Evolutionary conservation across 768 basidiomycete species (phyloP), one percentile per base, ranked within the genome.

Genomic region (Agrocybe pediades): DNA sequence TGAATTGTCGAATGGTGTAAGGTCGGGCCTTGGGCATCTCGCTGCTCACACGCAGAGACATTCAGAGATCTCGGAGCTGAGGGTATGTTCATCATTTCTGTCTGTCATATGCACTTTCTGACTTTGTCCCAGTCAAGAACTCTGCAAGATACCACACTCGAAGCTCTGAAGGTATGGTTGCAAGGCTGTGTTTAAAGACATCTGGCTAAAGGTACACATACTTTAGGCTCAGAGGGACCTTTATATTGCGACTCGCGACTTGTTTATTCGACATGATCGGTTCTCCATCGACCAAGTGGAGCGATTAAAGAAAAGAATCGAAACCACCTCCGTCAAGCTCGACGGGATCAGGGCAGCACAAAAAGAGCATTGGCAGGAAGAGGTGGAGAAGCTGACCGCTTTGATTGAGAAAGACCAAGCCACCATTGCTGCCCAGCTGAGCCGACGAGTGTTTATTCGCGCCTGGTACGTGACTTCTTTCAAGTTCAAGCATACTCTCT

Each of bases 211-310:
- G 43, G 26, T 26, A 41, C 6, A n/a, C 25, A 45, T 20, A 6
- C 43, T 55, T 47, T 53, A 59, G 57, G 47, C 52, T 45, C 64
- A 97, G 71, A 84, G 92, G 24, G 92, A 95, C 67, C 76, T 98
- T 7, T 95, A 94, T 66, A 75, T 94, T 46, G 87, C 93, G 6
- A 88, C 88, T 65, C 84, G 91, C 30, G 95, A 97, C 62, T 78
- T 96, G 6, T 90, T 95, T 65, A 76, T 87, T 49, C 85, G 95
- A 19, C 88, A 93, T 59, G 93, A 95, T 57, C 85, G 92, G n/a
- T 79, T 95, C 40, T 92, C 93, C 0, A 79, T 85, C 33, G 96
- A 98, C 64, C 86, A 90, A 58, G 92, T 94, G 2, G 94, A 97
- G 53, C 81, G 88, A 29, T 74, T 98, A 53, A 87, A 87, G 71